A percentile compares a stretch with the other conserved stretches of the same genome.
Conservation (phyloP, 164 flowering plant genomes). For the Aristolochia californica region DNA sequence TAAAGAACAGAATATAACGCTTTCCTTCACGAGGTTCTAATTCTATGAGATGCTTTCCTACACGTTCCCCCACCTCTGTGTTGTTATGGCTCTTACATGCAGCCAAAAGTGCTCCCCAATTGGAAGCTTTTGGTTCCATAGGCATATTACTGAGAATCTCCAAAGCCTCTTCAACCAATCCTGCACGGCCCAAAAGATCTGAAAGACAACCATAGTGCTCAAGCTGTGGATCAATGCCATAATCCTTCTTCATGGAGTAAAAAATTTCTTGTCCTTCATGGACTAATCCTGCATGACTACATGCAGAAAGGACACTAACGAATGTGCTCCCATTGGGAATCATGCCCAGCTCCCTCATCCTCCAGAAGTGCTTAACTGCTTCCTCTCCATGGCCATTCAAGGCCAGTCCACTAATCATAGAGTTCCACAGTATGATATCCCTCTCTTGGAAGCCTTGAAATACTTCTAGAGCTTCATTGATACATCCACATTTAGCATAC, state of each 20-base stretch:
- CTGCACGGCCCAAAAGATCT: conserved; percentile 37
- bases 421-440: conserved; percentile 25
- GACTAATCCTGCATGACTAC: conserved; percentile 39
- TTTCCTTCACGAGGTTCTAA: conserved; percentile 25
- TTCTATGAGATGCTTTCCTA: conserved; percentile 20
- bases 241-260: conserved; percentile 20
- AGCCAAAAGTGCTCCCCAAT: conserved; percentile 31
- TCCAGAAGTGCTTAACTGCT: conserved; percentile 15
- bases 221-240: conserved; percentile 26
- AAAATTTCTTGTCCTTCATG: conserved; percentile 23
- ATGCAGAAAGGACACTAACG: conserved; percentile 32
- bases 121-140: conserved; percentile 25
- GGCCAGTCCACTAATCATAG: conserved; percentile 29
- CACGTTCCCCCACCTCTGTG: conserved; percentile 23
- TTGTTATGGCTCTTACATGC: conserved; percentile 37
- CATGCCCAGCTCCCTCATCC: conserved; percentile 10
- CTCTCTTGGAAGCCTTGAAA: conserved; percentile 17
- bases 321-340: conserved; percentile 19
- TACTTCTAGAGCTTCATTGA: conserved; percentile 22
- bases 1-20: conserved; percentile 29
- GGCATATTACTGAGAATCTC: conserved; percentile 22
- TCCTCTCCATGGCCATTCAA: conserved; percentile 19
- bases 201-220: conserved; percentile 42
- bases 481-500: conserved; percentile 39
- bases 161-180: conserved; percentile 31